phyloP scores from a whole-genome alignment of 108 stramenopile species.

The Nitzschia sp. region DNA sequence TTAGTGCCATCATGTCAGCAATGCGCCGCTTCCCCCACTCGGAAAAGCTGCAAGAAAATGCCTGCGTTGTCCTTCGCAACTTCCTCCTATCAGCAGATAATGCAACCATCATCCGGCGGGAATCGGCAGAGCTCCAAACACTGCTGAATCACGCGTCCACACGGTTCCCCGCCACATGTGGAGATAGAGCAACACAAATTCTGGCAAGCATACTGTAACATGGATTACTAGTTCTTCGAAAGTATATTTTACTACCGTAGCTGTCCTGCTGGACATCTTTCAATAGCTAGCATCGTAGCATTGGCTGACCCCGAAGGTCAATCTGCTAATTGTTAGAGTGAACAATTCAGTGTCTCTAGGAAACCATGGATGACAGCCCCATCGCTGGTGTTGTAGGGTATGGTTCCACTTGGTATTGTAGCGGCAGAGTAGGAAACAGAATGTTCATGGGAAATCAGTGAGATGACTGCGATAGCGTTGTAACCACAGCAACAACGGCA shows the following conservation, averaged over 20 bases:
- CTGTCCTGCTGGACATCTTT: too few species aligned
- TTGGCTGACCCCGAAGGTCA: too few species aligned
- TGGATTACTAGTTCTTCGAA: background rate
- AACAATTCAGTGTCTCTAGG: too few species aligned
- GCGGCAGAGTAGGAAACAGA: too few species aligned
- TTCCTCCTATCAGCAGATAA: slow-evolving; percentile 41
- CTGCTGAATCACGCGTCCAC: slow-evolving; percentile 29
- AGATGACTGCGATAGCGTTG: slow-evolving; percentile 7
- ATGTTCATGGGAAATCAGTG: too few species aligned
- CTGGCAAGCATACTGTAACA: slow-evolving; percentile 14
- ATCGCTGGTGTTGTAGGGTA: too few species aligned
- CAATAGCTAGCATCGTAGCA: too few species aligned
- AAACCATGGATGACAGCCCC: too few species aligned
- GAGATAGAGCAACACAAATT: slow-evolving; percentile 33
- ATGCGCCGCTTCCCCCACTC: slow-evolving; percentile 41
- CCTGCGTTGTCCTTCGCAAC: slow-evolving; percentile 40
- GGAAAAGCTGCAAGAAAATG: slow-evolving; percentile 40
- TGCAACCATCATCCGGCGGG: slow-evolving; percentile 13
- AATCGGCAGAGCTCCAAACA: slow-evolving; percentile 20
- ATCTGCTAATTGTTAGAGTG: too few species aligned
- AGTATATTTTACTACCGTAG: too few species aligned
- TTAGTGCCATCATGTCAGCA: slow-evolving; percentile 40
- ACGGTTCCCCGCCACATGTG: slow-evolving; percentile 26
- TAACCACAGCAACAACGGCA: slow-evolving; percentile 39
- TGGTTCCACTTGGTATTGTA: too few species aligned